Base-by-base conservation (phyloP, 345 rosid species). In the Xanthoceras sorbifolium region DNA sequence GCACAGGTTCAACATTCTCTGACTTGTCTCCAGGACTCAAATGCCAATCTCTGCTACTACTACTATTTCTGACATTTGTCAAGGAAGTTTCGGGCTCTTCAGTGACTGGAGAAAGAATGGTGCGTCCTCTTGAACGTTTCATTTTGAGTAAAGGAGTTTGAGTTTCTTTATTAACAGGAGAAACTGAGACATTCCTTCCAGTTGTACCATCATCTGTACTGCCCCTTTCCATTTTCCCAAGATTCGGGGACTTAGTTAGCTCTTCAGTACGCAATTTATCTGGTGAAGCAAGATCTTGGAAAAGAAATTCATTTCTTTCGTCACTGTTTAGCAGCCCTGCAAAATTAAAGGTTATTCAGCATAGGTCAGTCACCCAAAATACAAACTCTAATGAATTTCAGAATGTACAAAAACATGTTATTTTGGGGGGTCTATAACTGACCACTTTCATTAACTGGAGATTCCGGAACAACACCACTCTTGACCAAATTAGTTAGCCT, bases 401-500 rank as follows among this genome's bases (percentile, higher is more conserved):
- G 32, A 12, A 73, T 7, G 48, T 31, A 78, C 26, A 70, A 65
- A 62, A 60, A 12, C 66, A 22, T 62, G 23, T 11, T 59, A 55
- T 38, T 42, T 32, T 17, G 2, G 18, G 46, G 74, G 77, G 32
- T 64, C 74, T 69, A 77, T 67, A n/a, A 82, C 89, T 82, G 74
- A 85, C 89, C 89, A 79, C 67, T 79, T 67, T 89, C 91, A 76
- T 81, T 79, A 46, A 90, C 67, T 40, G 99, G 98, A 84, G 98
- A 93, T 80, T 95, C 98, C 68, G 99, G 99, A 84, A 95, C 99
- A 83, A 95, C 18, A 66, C 99, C 99, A 77, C 80, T 86, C 76
- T 83, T 81, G 70, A 95, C 85, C 85, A 91, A 84, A 81, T 86
- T 87, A 60, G 97, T 91, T 75, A 95, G 88, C 77, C 99, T 88